Evolutionary conservation across 176 grass and related monocot species (phyloP).

Genomic region (Oryza nivara): DNA sequence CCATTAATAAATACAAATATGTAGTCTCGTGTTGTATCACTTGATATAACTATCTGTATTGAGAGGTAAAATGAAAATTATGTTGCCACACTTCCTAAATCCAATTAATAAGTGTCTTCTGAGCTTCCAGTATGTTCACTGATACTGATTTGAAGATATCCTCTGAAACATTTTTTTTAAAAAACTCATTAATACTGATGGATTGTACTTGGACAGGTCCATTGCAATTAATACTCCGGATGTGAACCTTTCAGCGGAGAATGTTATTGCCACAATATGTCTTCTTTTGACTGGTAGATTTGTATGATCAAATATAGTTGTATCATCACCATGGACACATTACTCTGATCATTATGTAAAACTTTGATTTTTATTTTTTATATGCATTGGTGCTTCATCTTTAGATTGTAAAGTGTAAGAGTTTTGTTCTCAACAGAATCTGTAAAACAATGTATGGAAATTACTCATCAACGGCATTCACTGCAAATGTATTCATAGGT

Average conservation of each 20-base stretch:
- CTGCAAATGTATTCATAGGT: too few relatives aligned
- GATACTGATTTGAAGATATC: constrained; percentile 8
- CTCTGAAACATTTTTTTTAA: constrained; percentile 1
- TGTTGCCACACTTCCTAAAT: neutral
- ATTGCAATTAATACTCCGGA: constrained; percentile 45
- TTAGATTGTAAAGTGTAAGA: too few relatives aligned
- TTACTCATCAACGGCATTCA: too few relatives aligned
- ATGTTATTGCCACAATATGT: constrained; percentile 26
- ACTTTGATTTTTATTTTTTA: too few relatives aligned
- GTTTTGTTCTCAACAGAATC: too few relatives aligned
- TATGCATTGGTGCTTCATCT: too few relatives aligned
- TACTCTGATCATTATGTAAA: too few relatives aligned
- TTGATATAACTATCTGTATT: constrained; percentile 1
- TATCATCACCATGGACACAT: too few relatives aligned
- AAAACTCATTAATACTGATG: constrained; percentile 15
- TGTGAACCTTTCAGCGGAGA: constrained; percentile 47
- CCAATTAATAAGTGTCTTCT: neutral
- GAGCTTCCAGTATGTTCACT: constrained; percentile 15
- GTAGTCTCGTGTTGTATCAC: neutral
- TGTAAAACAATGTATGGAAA: too few relatives aligned
- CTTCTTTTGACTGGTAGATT: too few relatives aligned
- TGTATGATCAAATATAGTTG: too few relatives aligned
- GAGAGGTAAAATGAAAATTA: constrained; percentile 25
- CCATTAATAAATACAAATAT: constrained; percentile 9
- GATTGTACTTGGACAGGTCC: constrained; percentile 40